Conservation (phyloP, 176 grass and related monocot species). For the Phragmites australis region DNA sequence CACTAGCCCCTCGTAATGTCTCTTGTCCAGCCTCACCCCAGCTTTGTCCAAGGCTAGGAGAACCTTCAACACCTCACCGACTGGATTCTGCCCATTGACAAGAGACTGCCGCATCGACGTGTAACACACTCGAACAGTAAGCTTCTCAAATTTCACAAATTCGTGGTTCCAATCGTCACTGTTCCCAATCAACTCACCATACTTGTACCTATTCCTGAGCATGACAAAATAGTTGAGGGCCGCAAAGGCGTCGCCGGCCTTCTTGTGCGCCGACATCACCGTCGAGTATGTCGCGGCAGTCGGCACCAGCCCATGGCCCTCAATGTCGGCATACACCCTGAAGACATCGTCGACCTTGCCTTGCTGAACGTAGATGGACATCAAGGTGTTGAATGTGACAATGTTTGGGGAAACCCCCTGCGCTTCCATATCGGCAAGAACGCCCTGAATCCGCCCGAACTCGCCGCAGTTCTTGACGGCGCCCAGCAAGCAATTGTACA, state of each 20-base stretch:
- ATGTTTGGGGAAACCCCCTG: conserved; percentile 59
- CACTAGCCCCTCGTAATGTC: conserved; percentile 60
- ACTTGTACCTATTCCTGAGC: conserved; percentile 60
- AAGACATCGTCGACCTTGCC: conserved; percentile 54
- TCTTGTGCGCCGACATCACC: conserved; percentile 70
- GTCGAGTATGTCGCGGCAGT: conserved; percentile 65
- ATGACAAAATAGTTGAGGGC: conserved; percentile 56
- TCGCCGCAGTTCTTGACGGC: conserved; percentile 61
- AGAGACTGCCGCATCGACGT: conserved; percentile 63
- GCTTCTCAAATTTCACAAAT: conserved; percentile 67
- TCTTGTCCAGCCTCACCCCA: conserved; percentile 28
- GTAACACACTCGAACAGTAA: conserved; percentile 46
- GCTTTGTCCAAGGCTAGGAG: conserved; percentile 64
- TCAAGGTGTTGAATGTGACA: conserved; percentile 77
- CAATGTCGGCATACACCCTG: conserved; percentile 48
- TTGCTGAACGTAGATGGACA: conserved; percentile 71
- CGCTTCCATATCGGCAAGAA: conserved; percentile 72
- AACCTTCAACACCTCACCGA: conserved; percentile 57
- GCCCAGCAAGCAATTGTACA: conserved; percentile 81
- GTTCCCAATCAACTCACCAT: conserved; percentile 48
- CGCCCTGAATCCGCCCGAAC: conserved; percentile 40
- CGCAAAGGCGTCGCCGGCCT: conserved; percentile 53
- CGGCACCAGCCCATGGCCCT: conserved; percentile 56
- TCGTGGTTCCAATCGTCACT: conserved; percentile 59
- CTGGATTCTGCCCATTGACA: conserved; percentile 44